Conservation (phyloP, 2,329 filamentous ascomycete species). For the Pseudogymnoascus sp. region DNA sequence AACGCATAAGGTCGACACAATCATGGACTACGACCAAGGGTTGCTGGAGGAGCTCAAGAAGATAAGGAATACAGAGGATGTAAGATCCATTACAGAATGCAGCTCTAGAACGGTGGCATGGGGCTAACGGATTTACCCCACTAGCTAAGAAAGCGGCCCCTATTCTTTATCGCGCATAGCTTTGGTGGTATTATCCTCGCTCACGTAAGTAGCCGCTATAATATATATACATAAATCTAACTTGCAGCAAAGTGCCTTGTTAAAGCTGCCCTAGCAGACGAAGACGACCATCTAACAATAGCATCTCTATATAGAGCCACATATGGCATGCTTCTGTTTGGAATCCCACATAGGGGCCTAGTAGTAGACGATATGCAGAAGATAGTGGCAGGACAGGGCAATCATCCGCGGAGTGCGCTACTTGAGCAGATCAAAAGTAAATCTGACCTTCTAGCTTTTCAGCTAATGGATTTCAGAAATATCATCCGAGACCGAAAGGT, state of each 20-base stretch:
- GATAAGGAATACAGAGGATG: conserved; percentile 19
- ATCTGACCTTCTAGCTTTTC: conserved; percentile 18
- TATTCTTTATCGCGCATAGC: conserved; percentile 34
- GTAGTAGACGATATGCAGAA: conserved; percentile 20
- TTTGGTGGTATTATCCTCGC: conserved; percentile 35
- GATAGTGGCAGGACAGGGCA: conserved; percentile 13
- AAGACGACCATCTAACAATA: conserved; percentile 18
- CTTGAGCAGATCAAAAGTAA: conserved; percentile 13
- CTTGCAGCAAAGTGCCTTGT: conserved; percentile 7
- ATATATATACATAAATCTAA: background rate
- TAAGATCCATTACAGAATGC: background rate
- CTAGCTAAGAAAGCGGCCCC: conserved; percentile 26
- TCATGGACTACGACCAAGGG: conserved; percentile 14
- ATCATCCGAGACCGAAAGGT: conserved; percentile 24
- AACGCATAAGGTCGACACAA: conserved; percentile 17
- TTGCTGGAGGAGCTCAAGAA: conserved; percentile 21
- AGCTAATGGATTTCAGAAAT: conserved; percentile 24
- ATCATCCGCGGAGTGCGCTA: conserved; percentile 11
- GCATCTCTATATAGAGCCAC: conserved; percentile 26
- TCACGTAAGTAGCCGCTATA: conserved; percentile 22
- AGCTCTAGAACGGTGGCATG: background rate
- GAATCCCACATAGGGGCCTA: conserved; percentile 28
- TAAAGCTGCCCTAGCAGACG: conserved; percentile 27
- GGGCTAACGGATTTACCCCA: conserved; percentile 9
- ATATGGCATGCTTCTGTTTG: conserved; percentile 31